Conservation (phyloP, 306 rosid species). For the Psophocarpus tetragonolobus region DNA sequence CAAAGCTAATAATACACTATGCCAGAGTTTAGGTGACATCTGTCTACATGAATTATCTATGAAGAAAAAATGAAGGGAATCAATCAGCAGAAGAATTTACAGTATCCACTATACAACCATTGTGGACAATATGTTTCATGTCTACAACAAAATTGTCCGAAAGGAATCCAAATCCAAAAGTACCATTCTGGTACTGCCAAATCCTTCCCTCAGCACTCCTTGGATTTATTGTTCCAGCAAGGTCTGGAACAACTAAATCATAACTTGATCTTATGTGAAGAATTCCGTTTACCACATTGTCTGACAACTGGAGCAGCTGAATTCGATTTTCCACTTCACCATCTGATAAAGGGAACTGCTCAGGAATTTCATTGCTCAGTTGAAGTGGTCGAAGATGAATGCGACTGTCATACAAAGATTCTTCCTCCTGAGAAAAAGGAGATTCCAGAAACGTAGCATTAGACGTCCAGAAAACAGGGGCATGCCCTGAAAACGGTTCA, state of each 20-base stretch:
- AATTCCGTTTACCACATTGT: slow-evolving; percentile 55
- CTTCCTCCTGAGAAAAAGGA: slow-evolving; percentile 76
- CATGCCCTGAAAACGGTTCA: slow-evolving; percentile 39
- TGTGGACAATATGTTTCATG: slow-evolving; percentile 61
- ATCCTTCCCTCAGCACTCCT: slow-evolving; percentile 78
- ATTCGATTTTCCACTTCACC: slow-evolving; percentile 38
- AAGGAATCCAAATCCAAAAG: slow-evolving; percentile 89
- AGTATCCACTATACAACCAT: slow-evolving; percentile 64
- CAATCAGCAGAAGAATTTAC: slow-evolving; percentile 44
- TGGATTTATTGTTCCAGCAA: slow-evolving; percentile 53
- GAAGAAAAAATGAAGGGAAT: slow-evolving; percentile 26
- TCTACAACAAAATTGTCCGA: slow-evolving; percentile 75
- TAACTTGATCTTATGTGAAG: slow-evolving; percentile 72
- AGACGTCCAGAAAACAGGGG: slow-evolving; percentile 75
- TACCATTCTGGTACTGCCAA: slow-evolving; percentile 81
- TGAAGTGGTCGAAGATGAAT: slow-evolving; percentile 63
- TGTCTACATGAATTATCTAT: slow-evolving; percentile 31
- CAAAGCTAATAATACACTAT: slow-evolving; percentile 32
- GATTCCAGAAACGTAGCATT: slow-evolving; percentile 57
- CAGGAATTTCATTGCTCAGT: slow-evolving; percentile 43
- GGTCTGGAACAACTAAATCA: slow-evolving; percentile 66
- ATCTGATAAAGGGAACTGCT: slow-evolving; percentile 42
- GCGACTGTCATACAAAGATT: slow-evolving; percentile 59
- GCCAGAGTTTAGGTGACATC: slow-evolving; percentile 42
- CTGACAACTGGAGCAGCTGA: slow-evolving; percentile 41